Base-by-base conservation (phyloP, 345 rosid genomes). In the Euphorbia pulcherrima region DNA sequence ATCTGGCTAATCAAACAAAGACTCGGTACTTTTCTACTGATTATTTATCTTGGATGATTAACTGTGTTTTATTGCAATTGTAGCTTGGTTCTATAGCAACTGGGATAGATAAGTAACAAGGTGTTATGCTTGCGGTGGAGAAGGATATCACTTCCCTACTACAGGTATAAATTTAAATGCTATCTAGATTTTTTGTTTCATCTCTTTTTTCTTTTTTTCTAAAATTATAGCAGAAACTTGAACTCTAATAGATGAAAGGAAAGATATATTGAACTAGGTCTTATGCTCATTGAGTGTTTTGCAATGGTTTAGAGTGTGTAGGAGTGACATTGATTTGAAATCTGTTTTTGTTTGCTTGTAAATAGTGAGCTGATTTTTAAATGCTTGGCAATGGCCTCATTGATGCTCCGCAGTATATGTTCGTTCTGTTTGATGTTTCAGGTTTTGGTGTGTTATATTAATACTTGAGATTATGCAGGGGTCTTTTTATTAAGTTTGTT, bases 111-210 rank as follows among this genome's bases (percentile, higher is more conserved):
- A 91, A 96, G 0, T 91, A 89, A 69, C 95, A 89, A 33, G 97
- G 99, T 27, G 99, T 94, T 68, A 97, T 94, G 46, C 97, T 94
- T 40, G 99, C 97, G 33, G 99, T 94, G 0, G 97, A 94, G 85
- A 94, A 94, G 86, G 92, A 97, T 60, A 90, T 94, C 72, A 94
- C 96, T 53, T 94, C 99, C n/a, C 84, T 92, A 0, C 77, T 90
- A 39, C 87, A 91, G 97, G 97, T 94, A 51, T 67, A 75, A 33
- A 2, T 33, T 33, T 2, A 33, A 33, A 33, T 33, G 37, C 7
- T 33, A 2, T 33, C 37, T 33, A 33, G 4, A 33, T 33, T 33
- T 33, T 33, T 33, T 2, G 37, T 33, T 33, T 33, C 37, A 33
- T n/a, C n/a, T n/a, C n/a, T n/a, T n/a, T n/a, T n/a, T n/a, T n/a